Evolutionary conservation across 345 rosid genomes (phyloP).

Genomic region (Syzygium oleosum): DNA sequence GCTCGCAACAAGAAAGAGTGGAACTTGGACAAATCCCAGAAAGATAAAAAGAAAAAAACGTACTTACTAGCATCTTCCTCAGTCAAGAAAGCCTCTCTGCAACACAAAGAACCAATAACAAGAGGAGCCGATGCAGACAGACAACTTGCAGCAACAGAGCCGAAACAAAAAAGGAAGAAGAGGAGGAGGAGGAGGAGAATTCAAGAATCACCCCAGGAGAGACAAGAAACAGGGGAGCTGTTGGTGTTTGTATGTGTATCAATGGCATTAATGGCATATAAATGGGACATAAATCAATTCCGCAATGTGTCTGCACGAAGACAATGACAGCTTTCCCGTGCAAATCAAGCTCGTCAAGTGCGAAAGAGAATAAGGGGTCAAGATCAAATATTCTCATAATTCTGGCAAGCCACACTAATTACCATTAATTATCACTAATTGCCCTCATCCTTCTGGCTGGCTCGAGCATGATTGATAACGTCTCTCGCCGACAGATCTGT

Average conservation of each 20-base stretch:
- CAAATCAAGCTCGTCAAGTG: background rate
- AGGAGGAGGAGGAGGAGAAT: slow-evolving; percentile 4
- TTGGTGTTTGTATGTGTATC: slow-evolving; percentile 28
- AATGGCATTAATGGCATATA: slow-evolving; percentile 56
- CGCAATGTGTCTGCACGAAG: background rate
- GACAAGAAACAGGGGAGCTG: background rate
- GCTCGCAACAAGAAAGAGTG: background rate
- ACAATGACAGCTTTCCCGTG: slow-evolving; percentile 24
- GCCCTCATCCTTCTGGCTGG: slow-evolving; percentile 6
- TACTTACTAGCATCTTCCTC: slow-evolving; percentile 99
- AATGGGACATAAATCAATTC: slow-evolving; percentile 22
- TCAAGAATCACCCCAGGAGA: background rate
- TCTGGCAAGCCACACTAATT: background rate
- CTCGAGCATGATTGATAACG: slow-evolving; percentile 30
- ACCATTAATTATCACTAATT: slow-evolving; percentile 8
- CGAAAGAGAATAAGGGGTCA: background rate
- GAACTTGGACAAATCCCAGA: slow-evolving; percentile 13
- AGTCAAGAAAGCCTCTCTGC: slow-evolving; percentile 26
- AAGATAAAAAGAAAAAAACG: slow-evolving; percentile 35
- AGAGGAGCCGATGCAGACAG: background rate
- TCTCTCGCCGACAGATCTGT: slow-evolving; percentile 68
- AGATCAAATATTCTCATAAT: background rate
- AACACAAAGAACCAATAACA: background rate
- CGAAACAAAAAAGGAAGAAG: background rate
- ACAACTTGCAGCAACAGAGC: background rate